These are phyloP conservation scores for Plasmodium knowlesi DNA, from an alignment of 169 alveolate species.

Conservation along the genomic window DNA sequence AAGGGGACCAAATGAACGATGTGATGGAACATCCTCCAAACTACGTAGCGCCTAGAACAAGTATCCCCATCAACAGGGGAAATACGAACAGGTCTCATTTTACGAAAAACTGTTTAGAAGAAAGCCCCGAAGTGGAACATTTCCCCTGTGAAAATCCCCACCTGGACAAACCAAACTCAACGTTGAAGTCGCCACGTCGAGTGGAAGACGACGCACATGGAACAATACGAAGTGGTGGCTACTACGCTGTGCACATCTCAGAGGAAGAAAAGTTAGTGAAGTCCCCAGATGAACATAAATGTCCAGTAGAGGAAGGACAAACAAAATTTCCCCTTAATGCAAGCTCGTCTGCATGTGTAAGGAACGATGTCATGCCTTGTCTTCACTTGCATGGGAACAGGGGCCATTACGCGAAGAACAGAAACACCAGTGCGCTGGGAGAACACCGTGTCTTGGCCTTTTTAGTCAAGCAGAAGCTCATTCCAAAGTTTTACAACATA, in stretches of 20 bases:
- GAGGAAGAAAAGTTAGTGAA: not conserved
- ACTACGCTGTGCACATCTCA: not conserved
- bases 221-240: not conserved
- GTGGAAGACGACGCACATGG: not conserved
- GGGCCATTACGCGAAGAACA: not conserved
- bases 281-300: not conserved
- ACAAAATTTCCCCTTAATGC: not conserved
- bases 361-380: not conserved
- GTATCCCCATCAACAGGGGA: not conserved
- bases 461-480: conserved; percentile 18
- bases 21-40: not conserved
- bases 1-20: not conserved
- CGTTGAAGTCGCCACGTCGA: not conserved
- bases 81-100: not conserved
- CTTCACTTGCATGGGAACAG: not conserved
- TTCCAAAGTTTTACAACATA: conserved; percentile 35
- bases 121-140: not conserved
- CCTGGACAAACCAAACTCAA: not conserved
- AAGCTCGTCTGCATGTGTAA: not conserved
- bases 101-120: not conserved
- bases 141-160: not conserved
- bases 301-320: not conserved
- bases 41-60: not conserved
- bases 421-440: not conserved
- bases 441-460: conserved; percentile 9